A percentile compares a stretch with the other conserved stretches of the same genome.
phyloP scores from a whole-genome alignment of 257 asterid genomes.

The Eustoma russellianum region DNA sequence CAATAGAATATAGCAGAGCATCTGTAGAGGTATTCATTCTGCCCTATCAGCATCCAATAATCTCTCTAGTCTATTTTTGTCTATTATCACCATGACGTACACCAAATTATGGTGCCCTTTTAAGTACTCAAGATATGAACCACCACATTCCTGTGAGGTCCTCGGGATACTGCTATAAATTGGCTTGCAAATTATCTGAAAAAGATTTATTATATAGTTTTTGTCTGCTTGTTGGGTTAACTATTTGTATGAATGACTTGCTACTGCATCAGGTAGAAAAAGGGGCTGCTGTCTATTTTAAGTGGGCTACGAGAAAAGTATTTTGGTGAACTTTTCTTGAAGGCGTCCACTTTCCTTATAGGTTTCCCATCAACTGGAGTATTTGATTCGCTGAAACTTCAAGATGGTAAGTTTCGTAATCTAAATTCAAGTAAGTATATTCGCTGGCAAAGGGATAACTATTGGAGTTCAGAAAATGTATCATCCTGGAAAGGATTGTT shows the following conservation, averaged over 20 bases:
- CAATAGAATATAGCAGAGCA: too few species aligned
- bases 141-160: too few species aligned
- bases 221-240: too few species aligned
- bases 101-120: too few species aligned
- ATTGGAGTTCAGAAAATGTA: conserved; percentile 26
- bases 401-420: conserved; percentile 21
- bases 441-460: conserved; percentile 25
- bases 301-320: conserved; percentile 94
- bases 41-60: too few species aligned
- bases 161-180: too few species aligned
- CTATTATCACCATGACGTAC: too few species aligned
- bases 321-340: conserved; percentile 83
- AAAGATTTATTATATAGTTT: too few species aligned
- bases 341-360: conserved; percentile 64
- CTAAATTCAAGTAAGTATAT: conserved; percentile 27
- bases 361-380: conserved; percentile 34
- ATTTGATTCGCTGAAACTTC: conserved; percentile 28
- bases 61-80: too few species aligned
- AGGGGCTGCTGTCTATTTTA: conserved; percentile 67
- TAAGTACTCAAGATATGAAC: too few species aligned
- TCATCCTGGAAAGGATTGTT: conserved; percentile 20
- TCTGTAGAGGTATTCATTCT: too few species aligned
- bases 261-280: conserved; percentile 73
- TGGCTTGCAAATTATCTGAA: too few species aligned
- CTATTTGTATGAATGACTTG: not conserved